Evolutionary conservation across 2,329 filamentous ascomycete genomes (phyloP), one percentile per base, ranked within the genome.

Genomic region (Alternaria alternata): DNA sequence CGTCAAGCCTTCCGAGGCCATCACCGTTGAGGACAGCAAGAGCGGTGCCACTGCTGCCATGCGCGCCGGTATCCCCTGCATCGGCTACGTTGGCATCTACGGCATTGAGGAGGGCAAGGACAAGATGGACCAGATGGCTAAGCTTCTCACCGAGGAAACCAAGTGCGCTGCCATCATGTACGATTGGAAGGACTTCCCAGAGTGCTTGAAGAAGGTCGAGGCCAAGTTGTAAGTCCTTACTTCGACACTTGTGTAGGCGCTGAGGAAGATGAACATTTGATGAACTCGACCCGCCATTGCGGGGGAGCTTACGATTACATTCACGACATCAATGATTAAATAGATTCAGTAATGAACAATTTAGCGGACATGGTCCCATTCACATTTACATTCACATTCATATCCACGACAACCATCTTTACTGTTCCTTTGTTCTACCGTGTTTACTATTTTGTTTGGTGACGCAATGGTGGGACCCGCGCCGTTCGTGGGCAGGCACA

Each of bases 1-100:
- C 63, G 90, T 90, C 80, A 87, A 85, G 71, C 83, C 92, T 2
- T 82, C 83, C 47, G 89, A 96, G 83, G 89, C 87, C 67, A 85
- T 97, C 32, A 91, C 93, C 24, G 87, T 97, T 60, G 93, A 97
- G 84, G 93, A 97, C 83, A 92, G 89, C 84, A 92, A 91, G 86
- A 93, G 89, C 69, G 93, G 93, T 63, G 91, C 91, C 43, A 86
- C 91, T 59, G 92, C 91, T 66, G 90, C 89, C 59, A 88, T 89
- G 72, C 86, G 91, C 61, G 93, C 93, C 18, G 88, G 88, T 51
- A 95, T 97, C 74, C 90, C 88, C 63, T 88, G 91, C 64, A 88
- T 97, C 70, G 93, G 89, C 56, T 97, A 97, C 79, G 91, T 95
- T 30, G 93, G 93, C 38, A 90, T 84, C 83, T 67, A 78, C 70